Conservation (phyloP, 176 grass and related monocot species). For the Cenchrus americanus region DNA sequence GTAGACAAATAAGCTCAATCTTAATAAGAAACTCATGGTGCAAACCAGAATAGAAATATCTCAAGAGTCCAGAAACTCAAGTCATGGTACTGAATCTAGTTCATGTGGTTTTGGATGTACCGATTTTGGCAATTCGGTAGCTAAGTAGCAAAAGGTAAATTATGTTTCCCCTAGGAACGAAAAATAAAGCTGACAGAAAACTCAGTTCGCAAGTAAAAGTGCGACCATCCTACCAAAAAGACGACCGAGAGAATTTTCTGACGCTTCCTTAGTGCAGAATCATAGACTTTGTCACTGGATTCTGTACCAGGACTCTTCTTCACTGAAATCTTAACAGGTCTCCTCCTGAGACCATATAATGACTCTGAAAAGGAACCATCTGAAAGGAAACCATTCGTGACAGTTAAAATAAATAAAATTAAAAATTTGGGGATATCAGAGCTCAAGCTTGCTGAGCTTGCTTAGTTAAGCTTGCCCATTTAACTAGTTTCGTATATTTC, state of each 20-base stretch:
- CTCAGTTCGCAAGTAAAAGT: conserved; percentile 24
- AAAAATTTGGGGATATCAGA: not conserved
- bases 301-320: conserved; percentile 57
- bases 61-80: conserved; percentile 19
- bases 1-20: not conserved
- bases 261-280: conserved; percentile 75
- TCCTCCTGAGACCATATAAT: conserved; percentile 92
- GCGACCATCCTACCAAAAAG: conserved; percentile 72
- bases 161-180: not conserved
- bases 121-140: not conserved
- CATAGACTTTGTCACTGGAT: conserved; percentile 55
- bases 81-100: conserved; percentile 1
- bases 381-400: conserved; percentile 52
- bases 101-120: not conserved
- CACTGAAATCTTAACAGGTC: conserved; percentile 62
- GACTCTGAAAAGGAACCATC: conserved; percentile 98
- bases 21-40: not conserved
- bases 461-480: conserved; percentile 10
- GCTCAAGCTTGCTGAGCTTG: conserved; percentile 7
- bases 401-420: not conserved
- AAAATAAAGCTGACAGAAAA: conserved; percentile 20
- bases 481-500: conserved; percentile 8
- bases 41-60: conserved; percentile 35
- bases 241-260: conserved; percentile 92
- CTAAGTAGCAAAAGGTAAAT: conserved; percentile 10